A percentile compares a stretch with the other conserved stretches of the same genome.
Conservation (phyloP, 352 stramenopile genomes). For the Poterioochromonas sp. region DNA sequence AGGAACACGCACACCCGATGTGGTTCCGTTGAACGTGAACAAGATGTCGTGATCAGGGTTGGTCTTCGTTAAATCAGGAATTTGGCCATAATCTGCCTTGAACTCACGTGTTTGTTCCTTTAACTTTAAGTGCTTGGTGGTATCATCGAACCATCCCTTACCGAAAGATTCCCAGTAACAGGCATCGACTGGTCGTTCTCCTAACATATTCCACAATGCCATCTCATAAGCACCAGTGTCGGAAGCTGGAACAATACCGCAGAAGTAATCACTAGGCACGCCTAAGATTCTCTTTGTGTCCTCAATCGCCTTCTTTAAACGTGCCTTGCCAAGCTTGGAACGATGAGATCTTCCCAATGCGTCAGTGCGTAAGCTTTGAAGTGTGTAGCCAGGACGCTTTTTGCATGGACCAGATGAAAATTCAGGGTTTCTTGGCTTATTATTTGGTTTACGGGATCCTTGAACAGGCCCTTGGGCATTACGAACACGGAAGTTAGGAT, state of each 20-base stretch:
- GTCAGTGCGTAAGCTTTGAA: conserved; percentile 71
- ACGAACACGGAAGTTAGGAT: conserved; percentile 34
- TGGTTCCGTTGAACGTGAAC: conserved; percentile 99
- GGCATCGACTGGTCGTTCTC: conserved; percentile 68
- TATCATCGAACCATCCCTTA: conserved; percentile 90
- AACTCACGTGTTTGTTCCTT: conserved; percentile 79
- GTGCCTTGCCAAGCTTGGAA: conserved; percentile 89
- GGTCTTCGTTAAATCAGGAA: conserved; percentile 82
- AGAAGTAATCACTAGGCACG: conserved; percentile 84
- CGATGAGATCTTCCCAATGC: conserved; percentile 87
- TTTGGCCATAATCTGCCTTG: conserved; percentile 85
- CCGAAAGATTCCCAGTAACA: conserved; percentile 96
- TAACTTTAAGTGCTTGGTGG: conserved; percentile 82
- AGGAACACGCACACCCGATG: conserved; percentile 86
- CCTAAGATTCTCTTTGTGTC: conserved; percentile 85
- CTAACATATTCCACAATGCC: conserved; percentile 98
- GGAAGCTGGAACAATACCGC: conserved; percentile 92
- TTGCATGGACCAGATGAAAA: conserved; percentile 97
- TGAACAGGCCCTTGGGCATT: conserved; percentile 40
- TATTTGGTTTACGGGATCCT: conserved; percentile 41
- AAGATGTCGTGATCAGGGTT: conserved; percentile 91
- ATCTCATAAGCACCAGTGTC: conserved; percentile 99
- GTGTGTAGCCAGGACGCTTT: conserved; percentile 89
- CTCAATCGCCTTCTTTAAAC: conserved; percentile 85
- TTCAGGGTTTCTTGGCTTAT: conserved; percentile 59